These are phyloP conservation scores for Stachybotrys elegans DNA, from an alignment of 2,329 filamentous ascomycete genomes.

Conservation along the genomic window DNA sequence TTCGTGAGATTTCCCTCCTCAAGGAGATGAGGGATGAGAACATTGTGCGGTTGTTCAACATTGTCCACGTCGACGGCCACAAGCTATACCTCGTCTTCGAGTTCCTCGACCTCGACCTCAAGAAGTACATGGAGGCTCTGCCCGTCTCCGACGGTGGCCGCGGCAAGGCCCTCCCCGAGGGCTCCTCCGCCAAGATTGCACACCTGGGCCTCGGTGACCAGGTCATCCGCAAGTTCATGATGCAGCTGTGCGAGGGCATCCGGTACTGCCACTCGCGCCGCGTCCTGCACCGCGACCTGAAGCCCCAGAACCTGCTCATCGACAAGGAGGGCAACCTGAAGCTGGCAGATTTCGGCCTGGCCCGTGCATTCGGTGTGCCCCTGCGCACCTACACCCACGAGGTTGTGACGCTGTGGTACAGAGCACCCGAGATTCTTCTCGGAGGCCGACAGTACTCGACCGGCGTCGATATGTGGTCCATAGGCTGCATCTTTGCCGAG, in stretches of 20 bases:
- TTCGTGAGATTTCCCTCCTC: constrained; percentile 87
- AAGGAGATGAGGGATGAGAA: constrained; percentile 94
- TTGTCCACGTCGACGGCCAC: constrained; percentile 89
- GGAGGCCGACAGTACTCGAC: constrained; percentile 91
- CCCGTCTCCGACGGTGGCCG: constrained; percentile 79
- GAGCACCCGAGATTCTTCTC: constrained; percentile 82
- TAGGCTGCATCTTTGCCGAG: constrained; percentile 91
- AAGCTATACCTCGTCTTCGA: constrained; percentile 93
- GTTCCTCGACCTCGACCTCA: constrained; percentile 85
- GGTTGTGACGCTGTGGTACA: constrained; percentile 92
- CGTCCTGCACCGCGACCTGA: constrained; percentile 81
- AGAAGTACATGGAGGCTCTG: constrained; percentile 93
- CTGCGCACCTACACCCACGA: constrained; percentile 91
- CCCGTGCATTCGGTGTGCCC: constrained; percentile 85
- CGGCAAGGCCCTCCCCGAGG: constrained; percentile 79
- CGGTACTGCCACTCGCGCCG: constrained; percentile 86
- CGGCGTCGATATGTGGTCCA: constrained; percentile 93
- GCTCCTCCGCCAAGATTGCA: constrained; percentile 58
- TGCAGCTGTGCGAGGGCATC: constrained; percentile 77
- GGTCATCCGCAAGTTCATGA: constrained; percentile 92
- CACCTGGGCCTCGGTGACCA: constrained; percentile 68
- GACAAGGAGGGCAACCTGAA: constrained; percentile 84
- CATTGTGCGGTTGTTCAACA: constrained; percentile 83
- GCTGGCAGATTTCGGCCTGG: constrained; percentile 84
- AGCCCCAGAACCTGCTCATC: constrained; percentile 87